phyloP scores from a whole-genome alignment of 257 asterid genomes.

The Ajuga chamaepitys region DNA sequence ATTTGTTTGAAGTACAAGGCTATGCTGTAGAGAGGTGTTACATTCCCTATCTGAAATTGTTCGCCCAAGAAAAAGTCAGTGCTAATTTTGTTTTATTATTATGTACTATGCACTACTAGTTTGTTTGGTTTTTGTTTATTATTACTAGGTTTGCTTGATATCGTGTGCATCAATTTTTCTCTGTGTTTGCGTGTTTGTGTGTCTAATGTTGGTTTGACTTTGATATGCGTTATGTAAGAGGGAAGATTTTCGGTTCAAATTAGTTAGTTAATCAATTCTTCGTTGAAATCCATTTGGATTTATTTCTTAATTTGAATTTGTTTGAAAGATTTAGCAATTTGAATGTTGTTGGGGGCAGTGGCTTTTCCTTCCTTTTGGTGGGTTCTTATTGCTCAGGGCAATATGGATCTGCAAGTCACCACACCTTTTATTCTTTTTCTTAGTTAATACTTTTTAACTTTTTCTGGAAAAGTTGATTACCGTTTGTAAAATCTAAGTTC shows the following conservation, averaged over 20 bases:
- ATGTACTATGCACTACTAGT: background rate
- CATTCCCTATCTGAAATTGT: background rate
- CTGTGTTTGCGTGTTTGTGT: background rate
- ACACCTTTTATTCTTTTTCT: conserved; percentile 22
- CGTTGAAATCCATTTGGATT: background rate
- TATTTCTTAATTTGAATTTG: background rate
- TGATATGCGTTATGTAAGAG: background rate
- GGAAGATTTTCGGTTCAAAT: conserved; percentile 18
- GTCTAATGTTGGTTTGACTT: conserved; percentile 13
- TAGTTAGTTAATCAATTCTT: background rate
- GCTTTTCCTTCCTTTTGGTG: conserved; percentile 26
- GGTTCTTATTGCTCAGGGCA: conserved; percentile 35
- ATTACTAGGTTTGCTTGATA: background rate
- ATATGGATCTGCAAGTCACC: conserved; percentile 47
- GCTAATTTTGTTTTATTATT: background rate
- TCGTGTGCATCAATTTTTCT: background rate
- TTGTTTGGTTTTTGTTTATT: conserved; percentile 7
- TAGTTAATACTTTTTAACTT: conserved; percentile 18
- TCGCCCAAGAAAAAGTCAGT: background rate
- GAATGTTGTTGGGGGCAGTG: conserved; percentile 24
- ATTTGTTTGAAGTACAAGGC: conserved; percentile 5
- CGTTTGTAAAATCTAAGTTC: background rate
- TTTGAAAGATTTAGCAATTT: conserved; percentile 15
- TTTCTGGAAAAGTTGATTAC: conserved; percentile 14
- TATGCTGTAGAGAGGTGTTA: conserved; percentile 18